These are phyloP conservation scores for Apiospora hydei DNA, from an alignment of 2,329 filamentous ascomycete species.

Conservation along the genomic window DNA sequence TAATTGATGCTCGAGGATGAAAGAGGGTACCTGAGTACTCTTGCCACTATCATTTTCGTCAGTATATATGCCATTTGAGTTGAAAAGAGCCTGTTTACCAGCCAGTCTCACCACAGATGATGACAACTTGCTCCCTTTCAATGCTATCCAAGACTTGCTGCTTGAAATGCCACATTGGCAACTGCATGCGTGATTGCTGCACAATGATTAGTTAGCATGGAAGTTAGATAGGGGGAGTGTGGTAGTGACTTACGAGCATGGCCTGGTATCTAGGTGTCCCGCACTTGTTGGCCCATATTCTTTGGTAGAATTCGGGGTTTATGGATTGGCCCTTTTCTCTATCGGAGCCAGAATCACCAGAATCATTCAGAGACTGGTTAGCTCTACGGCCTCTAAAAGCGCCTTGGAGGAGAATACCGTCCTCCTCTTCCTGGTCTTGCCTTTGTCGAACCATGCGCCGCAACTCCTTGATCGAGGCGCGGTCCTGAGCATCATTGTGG, in stretches of 20 bases:
- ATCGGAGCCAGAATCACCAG: constrained; percentile 55
- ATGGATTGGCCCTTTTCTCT: constrained; percentile 47
- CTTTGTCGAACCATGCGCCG: constrained; percentile 74
- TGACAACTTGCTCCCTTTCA: constrained; percentile 82
- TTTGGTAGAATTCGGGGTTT: constrained; percentile 59
- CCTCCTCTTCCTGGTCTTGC: constrained; percentile 72
- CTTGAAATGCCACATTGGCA: constrained; percentile 90
- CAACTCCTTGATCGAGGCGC: constrained; percentile 70
- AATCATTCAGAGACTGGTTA: constrained; percentile 55
- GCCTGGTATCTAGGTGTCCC: constrained; percentile 69
- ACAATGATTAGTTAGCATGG: constrained; percentile 23
- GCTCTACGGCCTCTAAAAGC: constrained; percentile 72
- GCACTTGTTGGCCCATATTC: constrained; percentile 66
- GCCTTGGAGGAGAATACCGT: constrained; percentile 78
- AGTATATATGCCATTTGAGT: constrained; percentile 31
- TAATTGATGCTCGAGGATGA: constrained; percentile 89
- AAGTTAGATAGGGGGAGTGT: not conserved
- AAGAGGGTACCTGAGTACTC: constrained; percentile 96
- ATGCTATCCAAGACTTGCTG: constrained; percentile 80
- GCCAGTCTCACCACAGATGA: constrained; percentile 95
- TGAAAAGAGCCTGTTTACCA: constrained; percentile 57
- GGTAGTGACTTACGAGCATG: constrained; percentile 70
- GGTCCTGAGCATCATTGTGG: constrained; percentile 73
- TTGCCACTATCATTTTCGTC: constrained; percentile 68
- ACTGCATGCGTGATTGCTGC: constrained; percentile 71